Evolutionary conservation across 2,329 filamentous ascomycete species (phyloP).

Genomic region (Colletotrichum sp.): DNA sequence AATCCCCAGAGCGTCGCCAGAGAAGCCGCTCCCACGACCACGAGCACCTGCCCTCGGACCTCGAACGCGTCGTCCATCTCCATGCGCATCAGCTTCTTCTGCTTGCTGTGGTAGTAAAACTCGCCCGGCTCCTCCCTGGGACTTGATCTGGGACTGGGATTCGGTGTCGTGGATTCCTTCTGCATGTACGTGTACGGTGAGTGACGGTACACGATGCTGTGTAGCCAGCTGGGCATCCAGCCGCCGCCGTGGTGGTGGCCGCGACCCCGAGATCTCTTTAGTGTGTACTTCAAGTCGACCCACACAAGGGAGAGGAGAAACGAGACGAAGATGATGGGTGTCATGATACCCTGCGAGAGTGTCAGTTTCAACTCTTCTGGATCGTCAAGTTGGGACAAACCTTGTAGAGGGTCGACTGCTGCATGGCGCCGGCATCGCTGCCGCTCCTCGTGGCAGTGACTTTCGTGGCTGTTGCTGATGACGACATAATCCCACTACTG

Average conservation of each 20-base stretch:
- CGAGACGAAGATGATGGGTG: conserved; percentile 66
- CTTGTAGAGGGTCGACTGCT: conserved; percentile 27
- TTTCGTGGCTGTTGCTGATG: conserved; percentile 21
- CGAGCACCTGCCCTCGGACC: conserved; percentile 59
- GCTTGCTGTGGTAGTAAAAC: conserved; percentile 60
- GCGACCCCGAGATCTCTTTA: conserved; percentile 49
- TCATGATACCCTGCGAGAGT: conserved; percentile 53
- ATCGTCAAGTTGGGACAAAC: conserved; percentile 18
- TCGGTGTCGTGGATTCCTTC: conserved; percentile 16
- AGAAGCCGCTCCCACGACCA: conserved; percentile 46
- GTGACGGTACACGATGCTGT: conserved; percentile 43
- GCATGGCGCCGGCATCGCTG: not conserved
- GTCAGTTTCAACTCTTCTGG: not conserved
- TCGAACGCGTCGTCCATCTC: conserved; percentile 69
- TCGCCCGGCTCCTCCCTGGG: conserved; percentile 26
- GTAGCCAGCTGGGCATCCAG: conserved; percentile 44
- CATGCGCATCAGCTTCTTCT: conserved; percentile 65
- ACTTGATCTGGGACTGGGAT: conserved; percentile 16
- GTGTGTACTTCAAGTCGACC: conserved; percentile 63
- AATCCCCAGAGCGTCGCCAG: conserved; percentile 32
- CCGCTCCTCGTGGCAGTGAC: conserved; percentile 7
- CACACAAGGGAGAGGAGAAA: conserved; percentile 70
- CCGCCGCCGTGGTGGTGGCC: conserved; percentile 27
- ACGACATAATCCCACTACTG: conserved; percentile 15
- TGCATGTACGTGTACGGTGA: conserved; percentile 41